Evolutionary conservation across 2,329 filamentous ascomycete species (phyloP).

Genomic region (Zelopaecilomyces penicillatus): DNA sequence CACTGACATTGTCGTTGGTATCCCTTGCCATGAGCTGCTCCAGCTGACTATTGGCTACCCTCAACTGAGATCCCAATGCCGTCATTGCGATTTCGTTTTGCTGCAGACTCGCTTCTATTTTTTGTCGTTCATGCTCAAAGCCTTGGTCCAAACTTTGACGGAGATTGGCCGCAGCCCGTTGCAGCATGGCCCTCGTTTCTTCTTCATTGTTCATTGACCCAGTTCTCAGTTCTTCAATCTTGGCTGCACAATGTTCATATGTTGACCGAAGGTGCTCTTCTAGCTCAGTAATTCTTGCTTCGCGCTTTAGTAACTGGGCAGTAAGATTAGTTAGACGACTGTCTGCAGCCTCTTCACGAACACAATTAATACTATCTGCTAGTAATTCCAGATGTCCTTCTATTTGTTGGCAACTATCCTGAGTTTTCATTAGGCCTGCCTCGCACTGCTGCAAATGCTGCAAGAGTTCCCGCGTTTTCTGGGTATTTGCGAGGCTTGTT

Average conservation of each 20-base stretch:
- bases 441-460: not conserved
- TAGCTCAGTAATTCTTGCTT: constrained; percentile 13
- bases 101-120: constrained; percentile 10
- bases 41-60: constrained; percentile 13
- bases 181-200: constrained; percentile 11
- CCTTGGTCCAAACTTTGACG: constrained; percentile 14
- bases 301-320: constrained; percentile 13
- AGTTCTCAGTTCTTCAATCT: constrained; percentile 12
- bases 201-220: constrained; percentile 8
- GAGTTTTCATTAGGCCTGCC: constrained; percentile 3
- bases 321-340: constrained; percentile 9
- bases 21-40: not conserved
- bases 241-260: constrained; percentile 11
- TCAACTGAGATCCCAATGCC: constrained; percentile 10
- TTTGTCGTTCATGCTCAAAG: constrained; percentile 14
- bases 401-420: constrained; percentile 11
- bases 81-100: not conserved
- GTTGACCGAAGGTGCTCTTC: constrained; percentile 13
- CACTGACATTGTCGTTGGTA: not conserved
- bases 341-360: constrained; percentile 4
- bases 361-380: constrained; percentile 4
- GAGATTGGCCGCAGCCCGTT: constrained; percentile 13
- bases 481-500: too few relatives aligned
- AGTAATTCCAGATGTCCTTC: constrained; percentile 9
- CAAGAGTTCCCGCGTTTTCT: not conserved